These are phyloP conservation scores for Pseudogymnoascus sp. DNA, from an alignment of 2,329 filamentous ascomycete genomes.

Conservation along the genomic window DNA sequence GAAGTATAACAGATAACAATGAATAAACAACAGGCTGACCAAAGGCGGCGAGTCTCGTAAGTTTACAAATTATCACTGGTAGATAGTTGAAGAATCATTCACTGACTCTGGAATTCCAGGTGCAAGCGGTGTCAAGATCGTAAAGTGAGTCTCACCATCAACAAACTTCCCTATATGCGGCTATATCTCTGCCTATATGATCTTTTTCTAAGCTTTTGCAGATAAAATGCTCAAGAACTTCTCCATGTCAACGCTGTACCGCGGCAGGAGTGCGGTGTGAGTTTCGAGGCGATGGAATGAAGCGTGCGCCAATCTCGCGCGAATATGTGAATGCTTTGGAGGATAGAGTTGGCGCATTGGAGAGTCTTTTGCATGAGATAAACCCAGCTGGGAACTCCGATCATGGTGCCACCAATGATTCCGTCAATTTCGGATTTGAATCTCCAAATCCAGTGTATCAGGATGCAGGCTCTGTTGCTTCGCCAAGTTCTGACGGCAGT, in stretches of 20 bases:
- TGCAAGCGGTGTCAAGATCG: constrained; percentile 17
- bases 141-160: constrained; percentile 9
- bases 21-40: constrained; percentile 1
- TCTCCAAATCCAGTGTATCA: background rate
- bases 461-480: background rate
- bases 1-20: constrained; percentile 1
- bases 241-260: constrained; percentile 13
- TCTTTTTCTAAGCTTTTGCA: background rate
- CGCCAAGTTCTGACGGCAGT: background rate
- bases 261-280: constrained; percentile 14
- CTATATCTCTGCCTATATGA: background rate
- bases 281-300: constrained; percentile 14
- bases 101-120: constrained; percentile 1
- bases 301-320: constrained; percentile 14
- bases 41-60: constrained; percentile 3
- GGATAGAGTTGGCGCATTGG: constrained; percentile 11
- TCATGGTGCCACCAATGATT: background rate
- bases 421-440: background rate
- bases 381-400: constrained; percentile 3
- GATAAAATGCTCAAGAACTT: constrained; percentile 16
- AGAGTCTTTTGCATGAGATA: constrained; percentile 10
- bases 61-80: background rate
- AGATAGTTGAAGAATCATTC: background rate
- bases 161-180: background rate
- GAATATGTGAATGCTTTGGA: constrained; percentile 14